Evolutionary conservation across 1,284 basidiomycete species (phyloP).

Genomic region (Apiotrichum brassicae): DNA sequence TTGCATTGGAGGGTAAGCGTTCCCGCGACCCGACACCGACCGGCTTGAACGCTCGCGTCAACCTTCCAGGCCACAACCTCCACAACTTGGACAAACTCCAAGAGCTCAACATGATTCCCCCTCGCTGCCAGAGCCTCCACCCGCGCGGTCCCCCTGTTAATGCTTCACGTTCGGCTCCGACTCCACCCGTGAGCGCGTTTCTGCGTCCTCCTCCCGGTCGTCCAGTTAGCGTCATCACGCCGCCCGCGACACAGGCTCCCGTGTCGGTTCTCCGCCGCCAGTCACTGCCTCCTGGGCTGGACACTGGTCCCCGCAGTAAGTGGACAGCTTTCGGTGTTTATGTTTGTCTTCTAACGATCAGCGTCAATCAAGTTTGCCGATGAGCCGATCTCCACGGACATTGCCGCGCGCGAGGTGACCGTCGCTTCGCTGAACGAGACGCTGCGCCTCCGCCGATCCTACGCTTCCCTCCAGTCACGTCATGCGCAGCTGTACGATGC

Average conservation of each 20-base stretch:
- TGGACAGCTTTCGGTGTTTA: not conserved
- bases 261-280: not conserved
- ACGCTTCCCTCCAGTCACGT: not conserved
- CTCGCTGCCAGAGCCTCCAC: not conserved
- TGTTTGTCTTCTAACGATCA: not conserved
- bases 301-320: not conserved
- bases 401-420: not conserved
- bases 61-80: not conserved
- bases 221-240: not conserved
- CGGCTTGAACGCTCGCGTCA: not conserved
- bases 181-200: not conserved
- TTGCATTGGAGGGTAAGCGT: not conserved
- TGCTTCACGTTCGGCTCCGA: not conserved
- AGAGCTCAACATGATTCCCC: not conserved
- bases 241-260: not conserved
- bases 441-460: not conserved
- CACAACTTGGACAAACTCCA: not conserved
- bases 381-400: not conserved
- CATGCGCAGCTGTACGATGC: conserved; percentile 1
- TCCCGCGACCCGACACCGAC: not conserved
- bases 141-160: not conserved
- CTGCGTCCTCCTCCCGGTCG: not conserved
- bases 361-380: conserved; percentile 2
- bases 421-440: not conserved
- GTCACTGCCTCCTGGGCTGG: not conserved